Conservation (phyloP, 169 alveolate genomes). For the Toxoplasma gondii region DNA sequence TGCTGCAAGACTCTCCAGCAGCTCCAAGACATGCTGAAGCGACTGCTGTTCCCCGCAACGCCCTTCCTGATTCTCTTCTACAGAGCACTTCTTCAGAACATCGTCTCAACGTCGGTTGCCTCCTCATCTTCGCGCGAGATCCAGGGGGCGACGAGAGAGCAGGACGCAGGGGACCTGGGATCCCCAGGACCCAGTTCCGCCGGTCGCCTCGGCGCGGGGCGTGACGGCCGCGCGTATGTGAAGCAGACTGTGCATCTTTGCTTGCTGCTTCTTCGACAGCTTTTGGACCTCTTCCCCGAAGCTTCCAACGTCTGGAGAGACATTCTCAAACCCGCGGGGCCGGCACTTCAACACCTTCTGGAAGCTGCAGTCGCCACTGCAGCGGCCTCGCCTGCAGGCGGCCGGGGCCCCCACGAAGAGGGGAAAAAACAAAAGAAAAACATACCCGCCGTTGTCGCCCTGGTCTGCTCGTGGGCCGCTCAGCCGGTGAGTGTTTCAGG, state of each 20-base stretch:
- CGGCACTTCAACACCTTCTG: constrained; percentile 58
- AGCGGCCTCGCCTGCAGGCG: constrained; percentile 54
- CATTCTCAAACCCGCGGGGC: constrained; percentile 45
- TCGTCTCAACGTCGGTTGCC: background rate
- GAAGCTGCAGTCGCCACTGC: constrained; percentile 65
- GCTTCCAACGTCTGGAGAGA: constrained; percentile 39
- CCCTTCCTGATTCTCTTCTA: constrained; percentile 57
- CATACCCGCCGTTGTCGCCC: constrained; percentile 41
- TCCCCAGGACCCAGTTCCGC: background rate
- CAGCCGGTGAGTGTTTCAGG: constrained; percentile 32
- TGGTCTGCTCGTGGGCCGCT: constrained; percentile 63
- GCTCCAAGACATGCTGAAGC: constrained; percentile 55
- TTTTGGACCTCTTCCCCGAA: constrained; percentile 43
- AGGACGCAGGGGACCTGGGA: background rate
- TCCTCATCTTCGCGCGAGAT: background rate
- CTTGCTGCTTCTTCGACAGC: constrained; percentile 37
- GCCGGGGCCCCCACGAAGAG: background rate
- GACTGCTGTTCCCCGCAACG: constrained; percentile 48
- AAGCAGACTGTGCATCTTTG: constrained; percentile 44
- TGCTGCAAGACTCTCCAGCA: constrained; percentile 61
- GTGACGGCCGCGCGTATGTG: background rate
- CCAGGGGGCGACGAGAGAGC: background rate
- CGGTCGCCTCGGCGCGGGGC: background rate
- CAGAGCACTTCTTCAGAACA: constrained; percentile 27
- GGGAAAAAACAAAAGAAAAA: background rate